A percentile compares a stretch with the other conserved stretches of the same genome.
These are phyloP conservation scores for Solanum neorickii DNA, from an alignment of 257 asterid genomes.

Conservation along the genomic window DNA sequence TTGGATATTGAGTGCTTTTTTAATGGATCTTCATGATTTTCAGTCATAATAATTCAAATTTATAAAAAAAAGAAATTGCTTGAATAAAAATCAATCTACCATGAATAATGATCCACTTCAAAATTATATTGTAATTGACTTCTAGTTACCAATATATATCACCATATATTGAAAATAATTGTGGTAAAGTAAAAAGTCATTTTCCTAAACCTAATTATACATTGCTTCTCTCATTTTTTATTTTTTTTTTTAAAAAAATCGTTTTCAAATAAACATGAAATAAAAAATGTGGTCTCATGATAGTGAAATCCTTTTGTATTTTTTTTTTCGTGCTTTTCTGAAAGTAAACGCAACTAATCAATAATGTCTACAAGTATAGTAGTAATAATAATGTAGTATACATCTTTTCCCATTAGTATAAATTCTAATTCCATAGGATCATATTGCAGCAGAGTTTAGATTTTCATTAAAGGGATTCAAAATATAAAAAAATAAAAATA, in stretches of 20 bases:
- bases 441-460: accelerated
- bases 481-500: background rate
- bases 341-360: background rate
- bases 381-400: background rate
- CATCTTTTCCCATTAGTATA: background rate
- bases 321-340: background rate
- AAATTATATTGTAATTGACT: background rate
- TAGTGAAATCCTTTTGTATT: background rate
- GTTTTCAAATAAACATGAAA: background rate
- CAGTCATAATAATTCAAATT: background rate
- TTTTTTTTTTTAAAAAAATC: background rate
- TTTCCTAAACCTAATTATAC: background rate
- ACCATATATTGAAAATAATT: background rate
- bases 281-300: background rate
- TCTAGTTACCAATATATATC: background rate
- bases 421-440: background rate
- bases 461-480: background rate
- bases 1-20: background rate
- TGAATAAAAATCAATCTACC: background rate
- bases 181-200: background rate
- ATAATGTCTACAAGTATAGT: background rate
- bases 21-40: background rate
- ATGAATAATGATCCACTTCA: background rate
- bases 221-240: background rate
- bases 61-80: background rate